A percentile compares a stretch with the other conserved stretches of the same genome.
Evolutionary conservation across 495 filamentous ascomycete species (phyloP).

Genomic region (Podospora pseudoanserina): DNA sequence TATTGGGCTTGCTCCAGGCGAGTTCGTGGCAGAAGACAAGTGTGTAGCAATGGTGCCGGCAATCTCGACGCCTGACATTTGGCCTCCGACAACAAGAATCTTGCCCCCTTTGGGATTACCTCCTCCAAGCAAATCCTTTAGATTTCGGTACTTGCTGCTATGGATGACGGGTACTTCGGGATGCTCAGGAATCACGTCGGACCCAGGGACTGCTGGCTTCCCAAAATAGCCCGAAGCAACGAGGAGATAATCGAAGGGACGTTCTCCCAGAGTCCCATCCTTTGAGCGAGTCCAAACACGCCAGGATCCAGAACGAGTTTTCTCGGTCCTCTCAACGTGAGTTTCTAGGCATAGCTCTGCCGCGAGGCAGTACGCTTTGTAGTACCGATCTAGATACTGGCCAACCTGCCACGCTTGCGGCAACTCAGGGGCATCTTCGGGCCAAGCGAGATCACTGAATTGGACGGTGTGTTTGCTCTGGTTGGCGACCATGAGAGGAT

Average conservation of each 20-base stretch:
- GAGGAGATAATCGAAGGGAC: conserved; percentile 67
- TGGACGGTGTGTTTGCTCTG: conserved; percentile 72
- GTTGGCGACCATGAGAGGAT: conserved; percentile 73
- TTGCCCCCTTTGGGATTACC: conserved; percentile 44
- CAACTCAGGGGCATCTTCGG: conserved; percentile 53
- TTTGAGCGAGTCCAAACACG: conserved; percentile 44
- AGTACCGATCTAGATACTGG: conserved; percentile 64
- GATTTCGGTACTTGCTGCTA: conserved; percentile 54
- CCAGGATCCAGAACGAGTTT: conserved; percentile 45
- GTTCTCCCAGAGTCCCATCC: conserved; percentile 26
- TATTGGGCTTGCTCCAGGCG: conserved; percentile 36
- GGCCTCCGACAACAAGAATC: conserved; percentile 75
- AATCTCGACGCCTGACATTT: conserved; percentile 78
- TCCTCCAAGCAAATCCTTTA: conserved; percentile 35
- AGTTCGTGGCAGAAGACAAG: conserved; percentile 55
- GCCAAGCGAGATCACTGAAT: conserved; percentile 77
- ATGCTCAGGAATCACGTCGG: conserved; percentile 22
- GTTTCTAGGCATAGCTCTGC: conserved; percentile 49
- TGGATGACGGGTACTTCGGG: conserved; percentile 51
- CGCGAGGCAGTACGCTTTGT: conserved; percentile 50
- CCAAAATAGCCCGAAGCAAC: conserved; percentile 77
- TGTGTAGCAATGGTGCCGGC: conserved; percentile 68
- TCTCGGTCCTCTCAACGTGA: conserved; percentile 49
- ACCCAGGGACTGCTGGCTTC: conserved; percentile 51
- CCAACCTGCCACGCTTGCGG: conserved; percentile 76